Percentiles rank a stretch among this genome's conserved stretches.
Evolutionary conservation across 2,329 filamentous ascomycete genomes (phyloP).

Genomic region (Colletotrichum eremochloae): DNA sequence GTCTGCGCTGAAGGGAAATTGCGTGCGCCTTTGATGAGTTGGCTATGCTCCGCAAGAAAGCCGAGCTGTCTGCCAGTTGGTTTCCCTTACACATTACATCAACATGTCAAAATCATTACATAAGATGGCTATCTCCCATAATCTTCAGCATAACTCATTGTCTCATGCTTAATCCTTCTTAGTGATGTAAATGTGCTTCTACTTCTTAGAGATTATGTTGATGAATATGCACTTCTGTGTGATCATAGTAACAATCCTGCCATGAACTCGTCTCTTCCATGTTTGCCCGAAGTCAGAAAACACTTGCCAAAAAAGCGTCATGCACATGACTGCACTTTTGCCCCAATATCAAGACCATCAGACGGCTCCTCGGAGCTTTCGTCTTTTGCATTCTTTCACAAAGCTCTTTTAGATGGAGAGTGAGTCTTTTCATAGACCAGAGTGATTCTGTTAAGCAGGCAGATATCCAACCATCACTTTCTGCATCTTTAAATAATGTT

Average conservation of each 20-base stretch:
- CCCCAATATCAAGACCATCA: background rate
- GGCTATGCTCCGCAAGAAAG: background rate
- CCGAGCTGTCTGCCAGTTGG: too few relatives aligned
- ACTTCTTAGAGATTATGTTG: background rate
- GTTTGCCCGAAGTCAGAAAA: background rate
- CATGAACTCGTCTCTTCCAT: background rate
- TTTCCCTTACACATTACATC: background rate
- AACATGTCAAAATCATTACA: background rate
- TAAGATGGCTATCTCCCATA: background rate
- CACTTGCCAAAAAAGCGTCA: background rate
- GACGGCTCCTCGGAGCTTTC: background rate
- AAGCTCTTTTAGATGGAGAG: background rate
- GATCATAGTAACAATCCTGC: background rate
- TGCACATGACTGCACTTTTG: background rate
- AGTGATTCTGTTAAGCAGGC: rapidly evolving
- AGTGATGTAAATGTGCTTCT: background rate
- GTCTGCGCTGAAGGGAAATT: slow-evolving; percentile 3
- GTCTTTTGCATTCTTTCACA: background rate
- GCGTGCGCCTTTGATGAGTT: background rate
- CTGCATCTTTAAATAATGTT: too few relatives aligned
- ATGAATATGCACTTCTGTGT: background rate
- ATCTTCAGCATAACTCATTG: background rate
- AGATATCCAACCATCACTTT: background rate
- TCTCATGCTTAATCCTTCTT: background rate
- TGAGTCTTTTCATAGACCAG: background rate